phyloP scores from a whole-genome alignment of 495 filamentous ascomycete genomes.

The Penicillium antarcticum region DNA sequence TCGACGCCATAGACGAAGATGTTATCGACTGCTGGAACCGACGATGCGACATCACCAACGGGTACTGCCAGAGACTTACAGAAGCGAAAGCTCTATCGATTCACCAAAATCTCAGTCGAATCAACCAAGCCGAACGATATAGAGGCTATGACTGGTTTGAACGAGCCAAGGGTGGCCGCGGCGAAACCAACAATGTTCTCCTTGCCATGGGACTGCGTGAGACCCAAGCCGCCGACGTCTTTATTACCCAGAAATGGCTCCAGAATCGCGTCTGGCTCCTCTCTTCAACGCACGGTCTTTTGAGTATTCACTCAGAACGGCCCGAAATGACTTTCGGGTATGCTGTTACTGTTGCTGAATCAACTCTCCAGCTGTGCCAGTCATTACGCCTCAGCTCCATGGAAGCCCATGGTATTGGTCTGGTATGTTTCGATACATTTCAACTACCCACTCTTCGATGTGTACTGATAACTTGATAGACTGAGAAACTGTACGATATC shows the following conservation, averaged over 20 bases:
- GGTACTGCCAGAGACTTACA: conserved; percentile 34
- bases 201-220: conserved; percentile 55
- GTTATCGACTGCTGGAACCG: conserved; percentile 42
- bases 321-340: conserved; percentile 63
- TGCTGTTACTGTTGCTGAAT: conserved; percentile 67
- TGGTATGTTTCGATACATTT: conserved; percentile 47
- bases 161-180: conserved; percentile 28
- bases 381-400: conserved; percentile 60
- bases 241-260: conserved; percentile 79
- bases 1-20: conserved; percentile 42
- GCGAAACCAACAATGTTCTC: conserved; percentile 33
- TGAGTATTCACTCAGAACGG: conserved; percentile 50
- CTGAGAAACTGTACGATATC: conserved; percentile 43
- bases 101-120: conserved; percentile 29
- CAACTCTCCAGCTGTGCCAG: conserved; percentile 60
- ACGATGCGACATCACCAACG: conserved; percentile 31
- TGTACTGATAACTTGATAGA: conserved; percentile 22
- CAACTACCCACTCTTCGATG: not conserved
- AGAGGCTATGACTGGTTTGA: conserved; percentile 68
- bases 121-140: conserved; percentile 32
- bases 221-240: conserved; percentile 65
- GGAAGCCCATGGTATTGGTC: conserved; percentile 69
- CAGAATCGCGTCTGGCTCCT: conserved; percentile 79
- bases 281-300: conserved; percentile 50
- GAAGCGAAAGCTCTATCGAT: conserved; percentile 34